Percentiles rank a stretch among this genome's conserved stretches.
Conservation (phyloP, 108 stramenopile species). For the Pseudonitzschia multiseries region DNA sequence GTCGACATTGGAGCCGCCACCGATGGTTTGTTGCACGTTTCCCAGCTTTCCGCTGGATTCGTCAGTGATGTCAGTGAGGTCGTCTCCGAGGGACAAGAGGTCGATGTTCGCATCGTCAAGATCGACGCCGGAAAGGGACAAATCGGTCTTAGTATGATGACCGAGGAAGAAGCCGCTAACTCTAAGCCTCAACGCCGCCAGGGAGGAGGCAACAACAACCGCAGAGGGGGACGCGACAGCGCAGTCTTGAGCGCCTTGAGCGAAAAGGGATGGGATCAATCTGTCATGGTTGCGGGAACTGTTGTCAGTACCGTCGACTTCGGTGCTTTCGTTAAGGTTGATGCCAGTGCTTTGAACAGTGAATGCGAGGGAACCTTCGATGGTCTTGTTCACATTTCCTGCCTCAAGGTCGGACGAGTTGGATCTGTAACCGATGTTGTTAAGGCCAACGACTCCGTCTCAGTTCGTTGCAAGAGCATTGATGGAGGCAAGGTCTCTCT, state of each 20-base stretch:
- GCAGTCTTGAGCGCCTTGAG: slow-evolving; percentile 54
- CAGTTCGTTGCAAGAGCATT: slow-evolving; percentile 77
- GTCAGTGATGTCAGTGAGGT: slow-evolving; percentile 83
- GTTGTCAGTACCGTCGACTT: slow-evolving; percentile 89
- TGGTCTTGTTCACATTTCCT: slow-evolving; percentile 87
- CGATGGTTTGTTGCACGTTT: slow-evolving; percentile 94
- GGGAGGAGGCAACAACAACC: slow-evolving; percentile 14
- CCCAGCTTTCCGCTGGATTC: slow-evolving; percentile 85
- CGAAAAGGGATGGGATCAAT: slow-evolving; percentile 78
- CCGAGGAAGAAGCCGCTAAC: slow-evolving; percentile 69
- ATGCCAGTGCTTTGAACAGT: slow-evolving; percentile 63
- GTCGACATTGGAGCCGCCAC: slow-evolving; percentile 91
- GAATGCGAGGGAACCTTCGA: slow-evolving; percentile 79
- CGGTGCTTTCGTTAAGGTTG: slow-evolving; percentile 91
- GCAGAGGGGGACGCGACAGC: slow-evolving; percentile 58
- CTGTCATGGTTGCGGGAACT: slow-evolving; percentile 82
- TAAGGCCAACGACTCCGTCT: slow-evolving; percentile 71
- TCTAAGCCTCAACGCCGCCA: slow-evolving; percentile 39
- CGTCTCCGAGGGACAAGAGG: slow-evolving; percentile 81
- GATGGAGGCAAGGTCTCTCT: slow-evolving; percentile 69
- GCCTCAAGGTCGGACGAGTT: slow-evolving; percentile 65
- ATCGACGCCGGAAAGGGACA: slow-evolving; percentile 89
- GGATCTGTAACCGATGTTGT: slow-evolving; percentile 59
- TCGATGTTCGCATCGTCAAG: slow-evolving; percentile 83
- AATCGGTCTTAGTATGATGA: slow-evolving; percentile 78